Percentiles rank a stretch among this genome's conserved stretches.
phyloP scores from a whole-genome alignment of 2,329 filamentous ascomycete genomes.

The Aulographum hederae region DNA sequence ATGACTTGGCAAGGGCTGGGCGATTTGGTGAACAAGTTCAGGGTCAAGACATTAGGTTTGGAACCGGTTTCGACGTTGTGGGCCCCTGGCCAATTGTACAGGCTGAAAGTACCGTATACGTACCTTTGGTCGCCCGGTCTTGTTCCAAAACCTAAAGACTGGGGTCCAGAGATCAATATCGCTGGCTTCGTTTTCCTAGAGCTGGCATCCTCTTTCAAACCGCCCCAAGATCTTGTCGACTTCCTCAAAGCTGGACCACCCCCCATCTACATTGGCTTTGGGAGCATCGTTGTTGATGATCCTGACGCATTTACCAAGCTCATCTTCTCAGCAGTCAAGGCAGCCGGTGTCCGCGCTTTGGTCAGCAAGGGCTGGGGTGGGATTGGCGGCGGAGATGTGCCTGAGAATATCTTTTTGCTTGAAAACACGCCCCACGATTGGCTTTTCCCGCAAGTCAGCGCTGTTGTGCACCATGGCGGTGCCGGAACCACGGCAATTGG shows the following conservation, averaged over 20 bases:
- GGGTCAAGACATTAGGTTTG: slow-evolving; percentile 54
- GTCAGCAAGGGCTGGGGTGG: slow-evolving; percentile 65
- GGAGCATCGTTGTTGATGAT: slow-evolving; percentile 23
- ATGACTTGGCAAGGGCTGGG: slow-evolving; percentile 87
- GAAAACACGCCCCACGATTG: slow-evolving; percentile 62
- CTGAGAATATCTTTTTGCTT: slow-evolving; percentile 51
- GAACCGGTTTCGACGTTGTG: slow-evolving; percentile 65
- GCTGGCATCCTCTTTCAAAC: slow-evolving; percentile 15
- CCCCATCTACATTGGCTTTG: slow-evolving; percentile 23
- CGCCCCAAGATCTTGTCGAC: slow-evolving; percentile 13
- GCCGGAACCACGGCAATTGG: slow-evolving; percentile 62
- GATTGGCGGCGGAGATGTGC: slow-evolving; percentile 39
- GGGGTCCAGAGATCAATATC: slow-evolving; percentile 15
- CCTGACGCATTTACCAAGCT: slow-evolving; percentile 21
- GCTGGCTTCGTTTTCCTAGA: slow-evolving; percentile 18
- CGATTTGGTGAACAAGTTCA: slow-evolving; percentile 78
- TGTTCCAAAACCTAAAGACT: slow-evolving; percentile 28
- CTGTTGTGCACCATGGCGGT: slow-evolving; percentile 59
- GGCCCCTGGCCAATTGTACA: slow-evolving; percentile 37
- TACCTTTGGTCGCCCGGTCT: slow-evolving; percentile 33
- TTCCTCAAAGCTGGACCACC: slow-evolving; percentile 36
- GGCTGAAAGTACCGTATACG: slow-evolving; percentile 64
- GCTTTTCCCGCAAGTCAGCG: slow-evolving; percentile 49
- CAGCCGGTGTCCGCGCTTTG: slow-evolving; percentile 49
- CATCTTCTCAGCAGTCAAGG: slow-evolving; percentile 38